Evolutionary conservation across 1,284 basidiomycete species (phyloP).

Genomic region (Pulchroboletus neoregius): DNA sequence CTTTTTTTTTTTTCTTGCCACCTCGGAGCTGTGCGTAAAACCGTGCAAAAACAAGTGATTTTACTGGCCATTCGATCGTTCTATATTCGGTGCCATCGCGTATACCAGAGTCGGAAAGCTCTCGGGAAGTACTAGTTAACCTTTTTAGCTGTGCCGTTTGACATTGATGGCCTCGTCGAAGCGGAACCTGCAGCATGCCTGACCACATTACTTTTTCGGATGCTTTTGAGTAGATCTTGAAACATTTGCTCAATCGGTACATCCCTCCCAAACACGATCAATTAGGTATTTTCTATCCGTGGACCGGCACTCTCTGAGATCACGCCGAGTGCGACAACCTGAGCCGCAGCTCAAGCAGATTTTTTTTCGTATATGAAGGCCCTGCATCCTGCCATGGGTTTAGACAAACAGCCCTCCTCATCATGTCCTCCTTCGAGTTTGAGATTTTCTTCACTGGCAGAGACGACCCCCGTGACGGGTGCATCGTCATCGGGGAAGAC

Average conservation of each 20-base stretch:
- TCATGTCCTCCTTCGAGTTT: constrained; percentile 38
- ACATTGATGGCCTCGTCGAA: constrained; percentile 23
- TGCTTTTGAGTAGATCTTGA: constrained; percentile 20
- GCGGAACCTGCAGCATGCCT: constrained; percentile 7
- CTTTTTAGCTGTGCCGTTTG: constrained; percentile 28
- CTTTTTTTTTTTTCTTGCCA: constrained; percentile 19
- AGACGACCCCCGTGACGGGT: constrained; percentile 60
- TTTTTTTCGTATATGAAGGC: constrained; percentile 31
- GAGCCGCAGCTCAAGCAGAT: not conserved
- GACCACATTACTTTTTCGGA: constrained; percentile 14
- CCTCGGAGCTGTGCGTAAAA: not conserved
- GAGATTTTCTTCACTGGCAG: constrained; percentile 66
- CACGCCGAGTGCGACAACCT: constrained; percentile 32
- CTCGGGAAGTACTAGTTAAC: constrained; percentile 28
- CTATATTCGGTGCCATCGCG: not conserved
- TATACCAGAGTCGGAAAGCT: constrained; percentile 12
- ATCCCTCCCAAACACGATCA: constrained; percentile 32
- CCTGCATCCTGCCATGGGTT: constrained; percentile 8
- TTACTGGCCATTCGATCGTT: constrained; percentile 1
- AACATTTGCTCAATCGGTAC: constrained; percentile 13
- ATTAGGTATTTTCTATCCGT: constrained; percentile 41
- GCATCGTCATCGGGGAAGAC: constrained; percentile 64
- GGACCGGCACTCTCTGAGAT: constrained; percentile 43
- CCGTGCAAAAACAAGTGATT: constrained; percentile 4
- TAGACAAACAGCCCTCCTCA: constrained; percentile 1